Base-by-base conservation (phyloP, 345 rosid species). In the Heritiera littoralis region DNA sequence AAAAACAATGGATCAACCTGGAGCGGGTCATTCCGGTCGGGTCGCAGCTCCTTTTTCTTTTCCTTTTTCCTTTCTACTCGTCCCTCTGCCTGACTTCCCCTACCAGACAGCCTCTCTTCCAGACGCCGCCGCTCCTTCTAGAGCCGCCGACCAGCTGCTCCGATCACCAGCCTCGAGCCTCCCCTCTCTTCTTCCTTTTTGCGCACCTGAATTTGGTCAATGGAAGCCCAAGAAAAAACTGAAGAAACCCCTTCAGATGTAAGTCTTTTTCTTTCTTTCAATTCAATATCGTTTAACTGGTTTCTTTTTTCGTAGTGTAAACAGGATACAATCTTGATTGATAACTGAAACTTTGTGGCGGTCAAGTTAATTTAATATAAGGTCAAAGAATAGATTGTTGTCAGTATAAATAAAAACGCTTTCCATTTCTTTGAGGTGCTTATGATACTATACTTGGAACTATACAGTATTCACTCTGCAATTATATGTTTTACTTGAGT, bases 231-330 rank as follows among this genome's bases (percentile, higher is more conserved):
- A 23, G 41, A 69, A 46, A 23, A 69, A 12, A 38, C 30, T 46
- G 58, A 69, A 69, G 58, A 69, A 69, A 69, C 56, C 56, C 56
- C 51, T 40, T 23, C 74, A 69, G 48, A 23, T 46, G 56, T 48
- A 69, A 46, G 20, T 3, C 15, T 48, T 68, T 6, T 18, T 17
- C 49, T 20, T 17, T 40, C 49, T 23, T 40, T 38, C 38, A 35
- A 35, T 35, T 35, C 38, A 35, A 0, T 1, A 3, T 35, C 38
- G 2, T 35, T 35, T 35, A 65, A 66, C 3, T 49, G 5, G 30
- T 46, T 40, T 46, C 13, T 48, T 23, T 48, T 70, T 48, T 7
- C 74, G 7, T 23, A 48, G 9, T 48, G 28, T 23, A 23, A 23
- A 23, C 28, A 23, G 28, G 20, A 23, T 23, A 46, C 48, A 46